These are phyloP conservation scores for Paraglomus brasilianum DNA, from an alignment of 192 early-diverging fungal genomes.

Conservation along the genomic window DNA sequence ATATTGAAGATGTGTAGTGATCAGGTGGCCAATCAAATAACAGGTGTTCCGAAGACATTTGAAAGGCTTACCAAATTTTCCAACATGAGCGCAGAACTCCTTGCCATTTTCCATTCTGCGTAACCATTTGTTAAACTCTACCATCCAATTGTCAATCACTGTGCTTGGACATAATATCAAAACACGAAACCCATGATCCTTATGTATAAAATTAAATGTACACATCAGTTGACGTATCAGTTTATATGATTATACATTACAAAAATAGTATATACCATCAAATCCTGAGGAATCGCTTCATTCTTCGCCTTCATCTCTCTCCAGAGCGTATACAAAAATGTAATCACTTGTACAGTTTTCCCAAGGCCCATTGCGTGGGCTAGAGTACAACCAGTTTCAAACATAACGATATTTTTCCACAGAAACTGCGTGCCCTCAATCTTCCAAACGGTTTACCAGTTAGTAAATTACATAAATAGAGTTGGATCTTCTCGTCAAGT, in stretches of 20 bases:
- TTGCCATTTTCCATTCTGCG: constrained; percentile 30
- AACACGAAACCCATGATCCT: constrained; percentile 43
- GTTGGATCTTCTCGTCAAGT: neutral
- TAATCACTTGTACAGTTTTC: constrained; percentile 78
- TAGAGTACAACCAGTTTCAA: constrained; percentile 73
- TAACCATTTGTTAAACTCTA: constrained; percentile 73
- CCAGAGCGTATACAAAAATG: constrained; percentile 68
- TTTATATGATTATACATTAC: neutral
- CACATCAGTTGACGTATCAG: constrained; percentile 11
- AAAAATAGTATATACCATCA: constrained; percentile 34
- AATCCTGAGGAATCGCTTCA: constrained; percentile 52
- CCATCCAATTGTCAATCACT: constrained; percentile 70
- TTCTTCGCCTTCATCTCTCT: constrained; percentile 55
- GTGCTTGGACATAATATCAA: constrained; percentile 74
- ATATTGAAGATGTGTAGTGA: neutral
- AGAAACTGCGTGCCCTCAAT: constrained; percentile 77
- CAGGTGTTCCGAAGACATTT: no score
- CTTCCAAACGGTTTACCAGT: constrained; percentile 28
- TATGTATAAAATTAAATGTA: constrained; percentile 24
- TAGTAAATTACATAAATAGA: neutral
- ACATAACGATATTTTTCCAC: constrained; percentile 77
- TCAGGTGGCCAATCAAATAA: no score
- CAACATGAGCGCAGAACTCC: constrained; percentile 40
- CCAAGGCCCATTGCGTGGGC: constrained; percentile 88
- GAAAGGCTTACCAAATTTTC: constrained; percentile 39